Conservation (phyloP, 2,329 filamentous ascomycete species). For the Trichoderma koningiopsis region DNA sequence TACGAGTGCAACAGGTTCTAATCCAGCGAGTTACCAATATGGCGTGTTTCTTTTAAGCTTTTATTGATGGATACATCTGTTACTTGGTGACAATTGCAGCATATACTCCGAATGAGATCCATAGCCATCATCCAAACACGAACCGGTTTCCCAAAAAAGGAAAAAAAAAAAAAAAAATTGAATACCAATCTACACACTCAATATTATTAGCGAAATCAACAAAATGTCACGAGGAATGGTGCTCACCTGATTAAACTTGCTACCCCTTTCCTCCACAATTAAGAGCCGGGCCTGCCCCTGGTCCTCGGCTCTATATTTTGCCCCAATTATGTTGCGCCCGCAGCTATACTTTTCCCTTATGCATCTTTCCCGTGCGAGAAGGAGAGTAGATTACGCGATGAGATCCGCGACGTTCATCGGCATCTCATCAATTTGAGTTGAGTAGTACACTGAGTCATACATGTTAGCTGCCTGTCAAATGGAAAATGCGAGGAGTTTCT, state of each 20-base stretch:
- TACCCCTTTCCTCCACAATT: conserved; percentile 30
- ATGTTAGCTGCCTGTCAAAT: background rate
- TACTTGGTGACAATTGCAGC: background rate
- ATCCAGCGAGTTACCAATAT: background rate
- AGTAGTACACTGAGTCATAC: conserved; percentile 75
- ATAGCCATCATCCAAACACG: conserved; percentile 3
- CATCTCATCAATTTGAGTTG: conserved; percentile 97
- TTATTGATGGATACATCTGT: background rate
- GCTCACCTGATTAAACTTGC: conserved; percentile 26
- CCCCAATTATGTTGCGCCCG: background rate
- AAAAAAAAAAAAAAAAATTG: background rate
- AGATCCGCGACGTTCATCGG: conserved; percentile 86
- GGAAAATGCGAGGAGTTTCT: background rate
- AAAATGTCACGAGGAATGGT: background rate
- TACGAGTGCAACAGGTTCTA: background rate
- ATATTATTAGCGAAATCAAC: conserved; percentile 2
- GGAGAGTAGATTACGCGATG: conserved; percentile 46
- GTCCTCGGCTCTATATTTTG: conserved; percentile 9
- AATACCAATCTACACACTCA: conserved; percentile 11
- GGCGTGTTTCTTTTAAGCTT: background rate
- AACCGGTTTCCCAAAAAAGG: background rate
- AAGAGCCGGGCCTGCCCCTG: conserved; percentile 20
- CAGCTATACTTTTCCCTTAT: background rate
- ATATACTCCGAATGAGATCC: background rate
- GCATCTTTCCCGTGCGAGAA: background rate